Base-by-base conservation (phyloP, 805 yeast genomes). In the Metschnikowia orientalis region DNA sequence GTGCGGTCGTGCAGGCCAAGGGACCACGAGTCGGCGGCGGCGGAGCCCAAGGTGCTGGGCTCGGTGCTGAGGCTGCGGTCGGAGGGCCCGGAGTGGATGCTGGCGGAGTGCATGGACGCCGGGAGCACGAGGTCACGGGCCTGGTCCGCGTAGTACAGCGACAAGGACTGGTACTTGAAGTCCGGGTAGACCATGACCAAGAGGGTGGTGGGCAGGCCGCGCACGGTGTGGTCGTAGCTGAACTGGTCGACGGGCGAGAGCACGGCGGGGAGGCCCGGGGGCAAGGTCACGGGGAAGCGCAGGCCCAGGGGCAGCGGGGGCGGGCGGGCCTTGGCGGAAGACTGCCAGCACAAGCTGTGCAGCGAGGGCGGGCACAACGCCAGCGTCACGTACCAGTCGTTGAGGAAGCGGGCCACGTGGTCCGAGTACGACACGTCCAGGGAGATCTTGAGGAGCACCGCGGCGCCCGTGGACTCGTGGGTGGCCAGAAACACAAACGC, bases 331-430 rank as follows among this genome's bases (percentile, higher is more conserved):
- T 7, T 2, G 23, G 28, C 4, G n/a, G 23, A 8, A 11, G n/a
- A 20, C 23, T 11, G 16, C 25, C 32, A 26, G 5, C 26, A 19
- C 8, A 9, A 26, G 15, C 55, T 30, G 21, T 47, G 48, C 4
- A 30, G 21, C 2, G 26, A 8, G 1, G 54, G 49, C 4, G 47
- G 45, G 20, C 49, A 51, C 16, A 27, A 26, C 2, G 60, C 59
- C 23, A 56, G 50, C 4, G 60, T 48, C 12, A 54, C 27, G 40
- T 57, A 54, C 66, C 66, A 60, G 36, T 59, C 63, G 40, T 58
- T 59, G 18, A 59, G 41, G 28, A 58, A 51, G 18, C 61, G 48
- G 3, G 57, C 46, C n/a, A 51, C 35, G 5, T 53, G 44, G 25
- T 46, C 42, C 19, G 40, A 34, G 12, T 46, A 46, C 9, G 35